A percentile compares a stretch with the other conserved stretches of the same genome.
phyloP scores from a whole-genome alignment of 2,329 filamentous ascomycete genomes.

The Arthrobotrys sinensis region DNA sequence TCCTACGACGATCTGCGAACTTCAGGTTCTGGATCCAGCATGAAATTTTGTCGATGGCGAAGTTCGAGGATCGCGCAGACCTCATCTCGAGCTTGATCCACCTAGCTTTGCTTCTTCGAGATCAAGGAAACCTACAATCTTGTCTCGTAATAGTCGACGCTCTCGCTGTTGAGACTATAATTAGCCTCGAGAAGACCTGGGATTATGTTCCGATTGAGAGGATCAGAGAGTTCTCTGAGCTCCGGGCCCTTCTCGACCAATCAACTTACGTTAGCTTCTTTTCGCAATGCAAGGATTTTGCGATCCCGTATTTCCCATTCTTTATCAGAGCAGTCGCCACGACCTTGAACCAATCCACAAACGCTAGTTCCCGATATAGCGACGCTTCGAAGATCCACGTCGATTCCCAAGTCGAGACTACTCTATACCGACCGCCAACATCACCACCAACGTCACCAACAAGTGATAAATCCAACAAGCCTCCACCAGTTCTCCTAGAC shows the following conservation, averaged over 20 bases:
- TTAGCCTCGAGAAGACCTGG: constrained; percentile 55
- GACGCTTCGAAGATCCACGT: constrained; percentile 60
- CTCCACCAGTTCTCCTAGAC: constrained; percentile 37
- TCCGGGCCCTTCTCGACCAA: constrained; percentile 46
- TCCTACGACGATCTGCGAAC: constrained; percentile 47
- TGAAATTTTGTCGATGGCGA: constrained; percentile 48
- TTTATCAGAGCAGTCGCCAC: constrained; percentile 47
- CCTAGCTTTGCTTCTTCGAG: constrained; percentile 37
- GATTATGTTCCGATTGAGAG: constrained; percentile 43
- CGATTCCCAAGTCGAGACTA: constrained; percentile 53
- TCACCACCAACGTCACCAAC: background rate
- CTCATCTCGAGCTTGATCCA: constrained; percentile 54
- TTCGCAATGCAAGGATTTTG: constrained; percentile 54
- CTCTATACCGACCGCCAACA: constrained; percentile 41
- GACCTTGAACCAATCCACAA: constrained; percentile 56
- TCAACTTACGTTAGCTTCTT: constrained; percentile 29
- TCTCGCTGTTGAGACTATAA: constrained; percentile 39
- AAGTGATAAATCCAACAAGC: constrained; percentile 28
- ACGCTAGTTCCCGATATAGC: constrained; percentile 55
- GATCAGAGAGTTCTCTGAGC: constrained; percentile 53
- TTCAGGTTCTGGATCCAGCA: constrained; percentile 59
- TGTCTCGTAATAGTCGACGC: constrained; percentile 53
- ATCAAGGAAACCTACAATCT: constrained; percentile 56
- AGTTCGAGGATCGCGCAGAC: constrained; percentile 47
- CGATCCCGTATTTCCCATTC: constrained; percentile 57